Percentiles rank a stretch among this genome's conserved stretches.
Evolutionary conservation across 495 filamentous ascomycete species (phyloP).

Genomic region (Aspergillus olivimuriae): DNA sequence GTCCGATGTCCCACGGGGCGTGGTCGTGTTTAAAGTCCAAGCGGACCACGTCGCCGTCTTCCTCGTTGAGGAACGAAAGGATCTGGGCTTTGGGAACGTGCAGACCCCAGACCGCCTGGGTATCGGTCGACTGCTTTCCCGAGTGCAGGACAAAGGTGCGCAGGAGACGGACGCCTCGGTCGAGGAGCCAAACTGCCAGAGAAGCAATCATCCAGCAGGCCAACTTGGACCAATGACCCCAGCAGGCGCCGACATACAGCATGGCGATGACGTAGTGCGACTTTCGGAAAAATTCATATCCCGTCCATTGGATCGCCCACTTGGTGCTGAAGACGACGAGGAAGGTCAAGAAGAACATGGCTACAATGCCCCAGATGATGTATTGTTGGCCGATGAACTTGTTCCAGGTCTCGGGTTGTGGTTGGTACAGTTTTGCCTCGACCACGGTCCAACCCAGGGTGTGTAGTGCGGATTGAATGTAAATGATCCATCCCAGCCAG

Average conservation of each 20-base stretch:
- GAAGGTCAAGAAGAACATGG: slow-evolving; percentile 50
- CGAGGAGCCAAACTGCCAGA: slow-evolving; percentile 49
- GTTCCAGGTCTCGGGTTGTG: slow-evolving; percentile 49
- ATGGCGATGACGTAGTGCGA: slow-evolving; percentile 57
- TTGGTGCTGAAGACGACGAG: slow-evolving; percentile 49
- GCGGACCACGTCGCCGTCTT: slow-evolving; percentile 47
- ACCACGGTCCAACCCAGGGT: slow-evolving; percentile 61
- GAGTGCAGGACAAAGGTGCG: slow-evolving; percentile 49
- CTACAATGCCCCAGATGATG: slow-evolving; percentile 60
- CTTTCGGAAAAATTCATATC: slow-evolving; percentile 63
- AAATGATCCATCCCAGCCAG: slow-evolving; percentile 59
- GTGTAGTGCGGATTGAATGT: slow-evolving; percentile 53
- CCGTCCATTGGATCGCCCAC: slow-evolving; percentile 51
- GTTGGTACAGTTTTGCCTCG: slow-evolving; percentile 55
- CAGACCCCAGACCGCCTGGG: slow-evolving; percentile 26
- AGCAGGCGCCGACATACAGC: slow-evolving; percentile 61
- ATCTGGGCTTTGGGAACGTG: slow-evolving; percentile 42
- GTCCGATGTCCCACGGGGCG: slow-evolving; percentile 50
- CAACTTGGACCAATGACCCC: slow-evolving; percentile 59
- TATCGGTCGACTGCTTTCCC: slow-evolving; percentile 28
- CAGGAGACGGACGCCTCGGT: slow-evolving; percentile 43
- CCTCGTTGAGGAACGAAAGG: slow-evolving; percentile 39
- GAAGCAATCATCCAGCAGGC: slow-evolving; percentile 57
- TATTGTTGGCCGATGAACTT: slow-evolving; percentile 49
- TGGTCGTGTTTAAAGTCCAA: slow-evolving; percentile 52